Conservation (phyloP, 306 rosid species). For the Lablab purpureus region DNA sequence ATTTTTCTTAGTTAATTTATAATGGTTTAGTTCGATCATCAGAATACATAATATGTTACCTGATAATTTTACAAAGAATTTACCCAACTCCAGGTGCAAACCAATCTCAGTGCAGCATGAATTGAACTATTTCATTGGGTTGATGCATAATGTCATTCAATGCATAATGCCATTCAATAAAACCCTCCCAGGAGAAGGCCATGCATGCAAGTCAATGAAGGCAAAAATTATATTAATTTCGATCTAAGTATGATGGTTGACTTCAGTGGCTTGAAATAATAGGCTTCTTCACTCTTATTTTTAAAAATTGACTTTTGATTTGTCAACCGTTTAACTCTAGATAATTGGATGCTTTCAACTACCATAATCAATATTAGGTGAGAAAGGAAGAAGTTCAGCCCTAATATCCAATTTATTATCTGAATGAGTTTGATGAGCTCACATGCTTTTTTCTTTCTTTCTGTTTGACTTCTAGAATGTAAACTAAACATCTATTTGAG, state of each 20-base stretch:
- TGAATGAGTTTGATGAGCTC: conserved; percentile 24
- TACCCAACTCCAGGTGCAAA: not conserved
- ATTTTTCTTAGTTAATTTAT: not conserved
- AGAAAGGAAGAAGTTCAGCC: conserved; percentile 22
- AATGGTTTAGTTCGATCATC: not conserved
- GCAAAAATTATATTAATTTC: conserved; percentile 23
- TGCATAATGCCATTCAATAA: not conserved
- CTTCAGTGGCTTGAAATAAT: conserved; percentile 30
- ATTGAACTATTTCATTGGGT: not conserved
- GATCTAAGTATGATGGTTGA: conserved; percentile 27
- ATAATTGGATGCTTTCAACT: conserved; percentile 36
- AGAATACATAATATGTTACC: not conserved
- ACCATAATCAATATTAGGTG: not conserved
- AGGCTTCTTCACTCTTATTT: not conserved
- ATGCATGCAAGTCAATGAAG: conserved; percentile 46
- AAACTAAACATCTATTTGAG: not conserved
- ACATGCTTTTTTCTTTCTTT: not conserved
- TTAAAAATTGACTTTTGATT: conserved; percentile 41
- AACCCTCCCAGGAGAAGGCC: conserved; percentile 34
- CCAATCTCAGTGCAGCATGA: conserved; percentile 29
- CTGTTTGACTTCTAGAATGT: conserved; percentile 21
- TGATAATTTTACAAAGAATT: no score
- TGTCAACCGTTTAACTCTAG: conserved; percentile 37
- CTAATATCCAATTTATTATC: conserved; percentile 30
- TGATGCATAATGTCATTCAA: conserved; percentile 8